Evolutionary conservation across 2,329 filamentous ascomycete genomes (phyloP), one percentile per base, ranked within the genome.

Genomic region (Ophiobolus disseminans): DNA sequence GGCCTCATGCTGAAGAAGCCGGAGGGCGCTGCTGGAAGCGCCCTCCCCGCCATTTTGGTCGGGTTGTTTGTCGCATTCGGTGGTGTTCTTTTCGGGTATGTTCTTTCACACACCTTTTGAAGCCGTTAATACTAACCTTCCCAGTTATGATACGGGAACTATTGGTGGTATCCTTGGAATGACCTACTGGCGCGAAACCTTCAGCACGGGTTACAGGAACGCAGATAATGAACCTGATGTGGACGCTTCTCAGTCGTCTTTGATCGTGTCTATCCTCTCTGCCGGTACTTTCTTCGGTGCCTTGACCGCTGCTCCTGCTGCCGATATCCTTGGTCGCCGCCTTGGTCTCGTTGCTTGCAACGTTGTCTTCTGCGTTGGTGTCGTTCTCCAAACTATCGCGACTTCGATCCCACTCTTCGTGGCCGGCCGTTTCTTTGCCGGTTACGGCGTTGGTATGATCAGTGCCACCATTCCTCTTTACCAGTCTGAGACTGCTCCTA

Each of bases 261-360:
- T 87, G 55, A 88, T 92, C 48, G 89, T 94, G 40, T 88, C 90
- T 13, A 93, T 95, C 55, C 81, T 96, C 26, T 94, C 89, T 52
- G 88, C 86, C 28, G 90, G 90, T 40, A 94, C 90, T 20, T 86
- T 90, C 60, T 76, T 90, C 46, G 91, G 90, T 44, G 82, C 90
- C 25, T 78, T 94, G 20, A 73, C 86, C 11, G 84, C 89, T 26
- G 89, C 88, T 5, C 89, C 67, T 14, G 46, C 60, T 5, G 90
- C 85, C 39, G 91, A 95, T 69, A 73, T 78, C 31, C 73, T 89
- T 40, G 89, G 89, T 48, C 86, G 88, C 63, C 86, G 89, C 41
- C 77, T 83, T 48, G 89, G 87, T 22, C 81, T 75, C 5, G 68
- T 75, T 16, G 58, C 58, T 26, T 64, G 60, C 49, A 63, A 63